These are phyloP conservation scores for Lumnitzera racemosa DNA, from an alignment of 345 rosid genomes.

Conservation along the genomic window DNA sequence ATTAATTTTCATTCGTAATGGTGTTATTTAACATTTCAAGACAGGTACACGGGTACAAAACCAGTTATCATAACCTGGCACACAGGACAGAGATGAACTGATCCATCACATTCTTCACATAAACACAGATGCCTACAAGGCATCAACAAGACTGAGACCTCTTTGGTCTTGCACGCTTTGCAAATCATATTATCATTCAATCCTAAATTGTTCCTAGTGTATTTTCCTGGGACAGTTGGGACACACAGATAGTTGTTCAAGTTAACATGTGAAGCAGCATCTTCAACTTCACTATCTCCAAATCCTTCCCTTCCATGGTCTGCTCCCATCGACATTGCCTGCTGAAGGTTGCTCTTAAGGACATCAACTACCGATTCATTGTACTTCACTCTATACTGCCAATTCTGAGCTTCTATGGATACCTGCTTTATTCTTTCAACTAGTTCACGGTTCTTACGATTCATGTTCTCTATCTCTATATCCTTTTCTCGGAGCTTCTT, in stretches of 20 bases:
- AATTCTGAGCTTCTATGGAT: conserved; percentile 61
- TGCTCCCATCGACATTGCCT: conserved; percentile 65
- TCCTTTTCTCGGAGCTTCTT: conserved; percentile 70
- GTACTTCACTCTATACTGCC: conserved; percentile 75
- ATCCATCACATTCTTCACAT: conserved; percentile 66
- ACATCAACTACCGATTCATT: conserved; percentile 64
- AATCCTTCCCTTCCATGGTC: conserved; percentile 78
- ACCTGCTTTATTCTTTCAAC: conserved; percentile 58
- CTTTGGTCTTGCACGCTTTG: conserved; percentile 58
- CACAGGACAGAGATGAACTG: conserved; percentile 57
- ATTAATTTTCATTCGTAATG: too few species aligned
- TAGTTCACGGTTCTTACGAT: conserved; percentile 61
- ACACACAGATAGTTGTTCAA: conserved; percentile 19
- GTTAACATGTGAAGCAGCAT: conserved; percentile 56
- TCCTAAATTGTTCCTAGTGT: conserved; percentile 11
- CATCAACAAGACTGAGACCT: conserved; percentile 58
- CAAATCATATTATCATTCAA: conserved; percentile 32
- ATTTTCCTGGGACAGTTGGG: too few species aligned
- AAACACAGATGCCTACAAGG: conserved; percentile 90
- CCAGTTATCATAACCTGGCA: conserved; percentile 63
- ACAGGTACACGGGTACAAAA: conserved; percentile 50
- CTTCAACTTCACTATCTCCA: conserved; percentile 78
- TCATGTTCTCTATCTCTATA: conserved; percentile 57
- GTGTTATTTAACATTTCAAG: conserved; percentile 22
- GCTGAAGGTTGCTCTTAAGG: conserved; percentile 62